These are phyloP conservation scores for Cucumis cinereus DNA, from an alignment of 306 rosid species.

Conservation along the genomic window DNA sequence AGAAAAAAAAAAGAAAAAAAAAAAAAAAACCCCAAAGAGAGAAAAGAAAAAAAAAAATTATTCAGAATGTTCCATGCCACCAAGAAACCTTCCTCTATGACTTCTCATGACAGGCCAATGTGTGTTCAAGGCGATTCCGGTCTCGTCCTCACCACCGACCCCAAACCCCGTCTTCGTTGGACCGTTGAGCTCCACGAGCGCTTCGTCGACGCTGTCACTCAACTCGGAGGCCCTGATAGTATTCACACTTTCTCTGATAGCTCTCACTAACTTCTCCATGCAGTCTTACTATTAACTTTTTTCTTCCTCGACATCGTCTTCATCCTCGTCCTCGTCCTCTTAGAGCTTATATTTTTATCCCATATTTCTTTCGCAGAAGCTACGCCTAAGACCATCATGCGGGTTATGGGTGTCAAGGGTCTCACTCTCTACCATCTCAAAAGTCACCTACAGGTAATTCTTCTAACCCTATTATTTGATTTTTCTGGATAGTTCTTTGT, in stretches of 20 bases:
- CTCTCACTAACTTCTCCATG: no score
- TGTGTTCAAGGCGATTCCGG: conserved; percentile 98
- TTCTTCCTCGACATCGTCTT: not conserved
- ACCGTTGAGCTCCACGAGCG: conserved; percentile 98
- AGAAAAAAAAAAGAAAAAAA: conserved; percentile 14
- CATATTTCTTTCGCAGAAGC: conserved; percentile 47
- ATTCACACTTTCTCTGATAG: not conserved
- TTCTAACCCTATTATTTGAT: not conserved
- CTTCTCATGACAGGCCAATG: conserved; percentile 93
- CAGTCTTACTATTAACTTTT: no score
- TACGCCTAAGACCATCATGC: conserved; percentile 96
- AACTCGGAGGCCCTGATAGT: conserved; percentile 99
- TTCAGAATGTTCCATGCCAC: conserved; percentile 72
- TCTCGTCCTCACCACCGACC: conserved; percentile 98
- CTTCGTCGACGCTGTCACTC: conserved; percentile 94
- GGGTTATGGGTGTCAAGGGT: conserved; percentile 99
- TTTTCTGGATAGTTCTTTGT: not conserved
- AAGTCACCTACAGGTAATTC: conserved; percentile 90
- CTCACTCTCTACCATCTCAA: conserved; percentile 99
- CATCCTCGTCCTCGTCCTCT: not conserved
- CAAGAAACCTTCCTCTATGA: conserved; percentile 92
- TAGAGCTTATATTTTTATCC: not conserved
- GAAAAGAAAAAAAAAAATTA: conserved; percentile 26
- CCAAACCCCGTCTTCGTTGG: conserved; percentile 99
- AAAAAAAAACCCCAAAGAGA: not conserved